Evolutionary conservation across 768 basidiomycete species (phyloP).

Genomic region (Leccinellum rugosiceps): DNA sequence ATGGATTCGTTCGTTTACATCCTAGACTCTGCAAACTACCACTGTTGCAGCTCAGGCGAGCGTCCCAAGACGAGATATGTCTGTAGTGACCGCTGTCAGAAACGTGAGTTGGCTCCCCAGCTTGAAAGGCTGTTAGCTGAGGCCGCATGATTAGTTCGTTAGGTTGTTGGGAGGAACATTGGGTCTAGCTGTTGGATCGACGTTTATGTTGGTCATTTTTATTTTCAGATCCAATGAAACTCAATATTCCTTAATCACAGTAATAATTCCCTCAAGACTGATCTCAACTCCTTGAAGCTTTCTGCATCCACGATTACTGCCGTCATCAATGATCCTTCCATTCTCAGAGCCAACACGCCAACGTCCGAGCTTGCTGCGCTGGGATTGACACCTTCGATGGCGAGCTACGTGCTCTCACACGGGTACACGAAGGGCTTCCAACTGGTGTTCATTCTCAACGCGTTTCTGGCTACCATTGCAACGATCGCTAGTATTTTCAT

Average conservation of each 20-base stretch:
- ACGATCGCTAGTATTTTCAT: conserved; percentile 54
- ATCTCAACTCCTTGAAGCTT: conserved; percentile 39
- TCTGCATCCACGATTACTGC: conserved; percentile 36
- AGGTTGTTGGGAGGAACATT: conserved; percentile 69
- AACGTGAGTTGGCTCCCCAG: conserved; percentile 39
- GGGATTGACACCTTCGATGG: conserved; percentile 37
- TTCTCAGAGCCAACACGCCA: conserved; percentile 30
- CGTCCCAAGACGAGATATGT: conserved; percentile 69
- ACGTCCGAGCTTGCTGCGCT: conserved; percentile 32
- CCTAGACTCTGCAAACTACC: conserved; percentile 56
- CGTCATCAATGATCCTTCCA: conserved; percentile 49
- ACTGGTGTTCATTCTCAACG: conserved; percentile 59
- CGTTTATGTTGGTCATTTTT: conserved; percentile 43
- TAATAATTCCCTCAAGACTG: conserved; percentile 47
- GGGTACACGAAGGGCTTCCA: conserved; percentile 59
- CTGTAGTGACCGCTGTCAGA: conserved; percentile 66
- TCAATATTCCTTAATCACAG: conserved; percentile 6
- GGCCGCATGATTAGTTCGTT: conserved; percentile 48
- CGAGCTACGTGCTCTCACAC: conserved; percentile 40
- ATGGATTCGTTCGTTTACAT: background rate
- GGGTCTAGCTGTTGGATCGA: conserved; percentile 57
- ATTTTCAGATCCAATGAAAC: conserved; percentile 5
- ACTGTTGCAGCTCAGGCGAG: conserved; percentile 74
- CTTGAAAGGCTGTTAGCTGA: conserved; percentile 2
- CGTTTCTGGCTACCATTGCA: conserved; percentile 50